These are phyloP conservation scores for Metschnikowia continentalis DNA, from an alignment of 805 yeast species.

Conservation along the genomic window DNA sequence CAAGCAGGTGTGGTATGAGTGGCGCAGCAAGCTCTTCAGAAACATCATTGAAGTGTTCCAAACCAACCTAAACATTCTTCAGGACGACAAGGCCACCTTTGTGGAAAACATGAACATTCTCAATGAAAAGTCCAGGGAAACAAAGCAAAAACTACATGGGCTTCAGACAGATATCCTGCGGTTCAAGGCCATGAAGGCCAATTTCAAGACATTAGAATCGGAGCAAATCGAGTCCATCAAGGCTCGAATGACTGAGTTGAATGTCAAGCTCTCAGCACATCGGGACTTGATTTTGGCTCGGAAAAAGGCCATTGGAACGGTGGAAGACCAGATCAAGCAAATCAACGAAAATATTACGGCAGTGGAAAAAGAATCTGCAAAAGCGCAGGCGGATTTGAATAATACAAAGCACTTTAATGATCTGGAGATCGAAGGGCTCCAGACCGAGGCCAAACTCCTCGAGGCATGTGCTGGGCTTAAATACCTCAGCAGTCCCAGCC, in stretches of 20 bases:
- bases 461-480: conserved; percentile 25
- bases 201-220: conserved; percentile 14
- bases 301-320: conserved; percentile 4
- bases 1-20: conserved; percentile 54
- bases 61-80: conserved; percentile 18
- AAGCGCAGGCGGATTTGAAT: conserved; percentile 6
- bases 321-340: conserved; percentile 11
- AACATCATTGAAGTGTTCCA: conserved; percentile 39
- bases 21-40: conserved; percentile 52
- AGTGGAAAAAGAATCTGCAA: conserved; percentile 21
- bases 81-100: conserved; percentile 18
- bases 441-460: conserved; percentile 21
- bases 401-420: conserved; percentile 11
- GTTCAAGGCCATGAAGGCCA: conserved; percentile 16
- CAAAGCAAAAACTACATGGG: conserved; percentile 7
- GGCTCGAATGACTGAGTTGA: conserved; percentile 13
- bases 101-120: conserved; percentile 13
- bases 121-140: conserved; percentile 10
- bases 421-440: conserved; percentile 11
- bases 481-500: conserved; percentile 10
- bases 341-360: conserved; percentile 13
- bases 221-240: conserved; percentile 14
- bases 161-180: conserved; percentile 18
- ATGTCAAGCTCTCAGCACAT: conserved; percentile 13
- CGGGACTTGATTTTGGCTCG: conserved; percentile 15